These are phyloP conservation scores for Entomortierella parvispora DNA, from an alignment of 192 early-diverging fungal species.

Conservation along the genomic window DNA sequence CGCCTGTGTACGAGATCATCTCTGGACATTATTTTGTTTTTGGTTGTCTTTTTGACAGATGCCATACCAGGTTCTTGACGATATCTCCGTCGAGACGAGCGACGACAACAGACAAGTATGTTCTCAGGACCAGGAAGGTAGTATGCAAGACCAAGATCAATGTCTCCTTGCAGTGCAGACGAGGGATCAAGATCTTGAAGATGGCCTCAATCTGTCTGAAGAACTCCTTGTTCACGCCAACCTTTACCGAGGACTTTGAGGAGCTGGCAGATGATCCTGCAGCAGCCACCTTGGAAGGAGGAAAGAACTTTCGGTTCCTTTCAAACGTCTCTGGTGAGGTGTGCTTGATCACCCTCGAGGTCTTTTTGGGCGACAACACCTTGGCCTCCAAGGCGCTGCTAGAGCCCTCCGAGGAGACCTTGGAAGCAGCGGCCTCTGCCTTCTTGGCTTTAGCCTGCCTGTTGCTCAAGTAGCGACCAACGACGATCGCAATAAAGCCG, in stretches of 20 bases:
- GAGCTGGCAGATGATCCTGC: constrained; percentile 39
- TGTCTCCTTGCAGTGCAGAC: constrained; percentile 81
- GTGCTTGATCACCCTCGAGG: constrained; percentile 17
- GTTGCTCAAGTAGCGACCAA: constrained; percentile 48
- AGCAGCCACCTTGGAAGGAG: constrained; percentile 40
- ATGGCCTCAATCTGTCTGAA: constrained; percentile 75
- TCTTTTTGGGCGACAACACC: constrained; percentile 25
- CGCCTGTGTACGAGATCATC: neutral
- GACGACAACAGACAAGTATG: constrained; percentile 92
- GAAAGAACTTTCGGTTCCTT: constrained; percentile 57
- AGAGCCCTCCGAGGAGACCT: constrained; percentile 6
- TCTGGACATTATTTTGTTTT: no score
- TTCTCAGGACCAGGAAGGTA: constrained; percentile 87
- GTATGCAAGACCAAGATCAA: constrained; percentile 84
- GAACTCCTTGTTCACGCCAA: constrained; percentile 71
- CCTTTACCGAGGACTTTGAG: constrained; percentile 52
- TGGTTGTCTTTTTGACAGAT: neutral
- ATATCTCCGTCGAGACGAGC: constrained; percentile 93
- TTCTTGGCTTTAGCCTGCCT: constrained; percentile 41
- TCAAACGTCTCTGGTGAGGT: constrained; percentile 52
- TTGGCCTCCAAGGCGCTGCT: constrained; percentile 21
- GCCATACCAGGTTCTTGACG: constrained; percentile 90
- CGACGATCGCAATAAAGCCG: constrained; percentile 42
- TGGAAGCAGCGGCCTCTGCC: constrained; percentile 23
- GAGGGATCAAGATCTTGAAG: constrained; percentile 85